phyloP scores from a whole-genome alignment of 345 rosid species.

The Euphorbia tirucalli region DNA sequence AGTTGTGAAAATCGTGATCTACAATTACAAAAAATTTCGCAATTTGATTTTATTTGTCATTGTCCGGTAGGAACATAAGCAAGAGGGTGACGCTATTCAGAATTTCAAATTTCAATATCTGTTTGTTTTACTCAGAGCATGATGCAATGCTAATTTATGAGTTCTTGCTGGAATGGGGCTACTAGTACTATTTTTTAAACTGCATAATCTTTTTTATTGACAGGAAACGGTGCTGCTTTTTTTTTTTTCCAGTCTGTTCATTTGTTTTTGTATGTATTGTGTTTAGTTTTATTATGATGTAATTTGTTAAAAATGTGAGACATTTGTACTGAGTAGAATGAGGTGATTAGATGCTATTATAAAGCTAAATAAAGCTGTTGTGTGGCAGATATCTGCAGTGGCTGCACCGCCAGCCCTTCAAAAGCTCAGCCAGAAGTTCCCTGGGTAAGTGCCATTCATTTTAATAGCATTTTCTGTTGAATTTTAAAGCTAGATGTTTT shows the following conservation, averaged over 20 bases:
- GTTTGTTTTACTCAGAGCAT: no score
- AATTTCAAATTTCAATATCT: neutral
- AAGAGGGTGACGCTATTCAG: neutral
- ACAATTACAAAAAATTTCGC: neutral
- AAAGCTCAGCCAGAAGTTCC: constrained; percentile 88
- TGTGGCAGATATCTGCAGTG: constrained; percentile 77
- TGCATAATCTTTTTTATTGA: neutral
- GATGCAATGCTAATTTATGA: neutral
- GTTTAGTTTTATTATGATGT: no score
- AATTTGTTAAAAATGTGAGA: neutral
- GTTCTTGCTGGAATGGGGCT: neutral
- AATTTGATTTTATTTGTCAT: neutral
- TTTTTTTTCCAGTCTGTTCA: neutral
- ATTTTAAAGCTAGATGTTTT: neutral
- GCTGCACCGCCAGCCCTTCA: constrained; percentile 94
- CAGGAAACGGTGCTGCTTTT: neutral
- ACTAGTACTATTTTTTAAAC: no score
- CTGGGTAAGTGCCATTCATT: constrained; percentile 52
- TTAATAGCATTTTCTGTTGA: neutral
- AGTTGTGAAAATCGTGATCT: neutral
- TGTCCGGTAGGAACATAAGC: neutral
- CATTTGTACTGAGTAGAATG: neutral
- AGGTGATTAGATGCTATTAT: neutral
- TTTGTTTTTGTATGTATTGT: neutral
- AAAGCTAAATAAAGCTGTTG: constrained; percentile 12